phyloP scores from a whole-genome alignment of 345 rosid species.

The Sonneratia alba region DNA sequence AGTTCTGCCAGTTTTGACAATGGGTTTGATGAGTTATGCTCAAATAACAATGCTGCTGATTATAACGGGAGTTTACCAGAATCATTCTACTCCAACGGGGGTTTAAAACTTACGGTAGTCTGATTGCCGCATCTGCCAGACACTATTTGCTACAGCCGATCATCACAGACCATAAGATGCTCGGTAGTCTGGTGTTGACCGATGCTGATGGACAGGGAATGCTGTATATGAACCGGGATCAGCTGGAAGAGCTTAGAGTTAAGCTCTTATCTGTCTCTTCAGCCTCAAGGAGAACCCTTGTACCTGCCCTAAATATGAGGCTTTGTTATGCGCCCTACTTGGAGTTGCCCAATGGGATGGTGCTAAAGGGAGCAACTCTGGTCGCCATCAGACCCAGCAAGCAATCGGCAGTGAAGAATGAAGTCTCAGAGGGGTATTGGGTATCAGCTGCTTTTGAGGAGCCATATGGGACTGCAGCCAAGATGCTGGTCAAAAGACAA shows the following conservation, averaged over 20 bases:
- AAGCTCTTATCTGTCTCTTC: slow-evolving; percentile 89
- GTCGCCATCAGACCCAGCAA: slow-evolving; percentile 92
- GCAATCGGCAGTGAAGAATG: slow-evolving; percentile 43
- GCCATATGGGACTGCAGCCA: slow-evolving; percentile 82
- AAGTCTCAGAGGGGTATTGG: slow-evolving; percentile 64
- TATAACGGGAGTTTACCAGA: slow-evolving; percentile 90
- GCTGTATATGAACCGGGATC: slow-evolving; percentile 79
- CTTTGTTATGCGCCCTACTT: slow-evolving; percentile 87
- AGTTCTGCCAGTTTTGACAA: slow-evolving; percentile 14
- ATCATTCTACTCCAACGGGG: slow-evolving; percentile 88
- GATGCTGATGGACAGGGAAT: slow-evolving; percentile 91
- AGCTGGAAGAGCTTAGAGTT: slow-evolving; percentile 81
- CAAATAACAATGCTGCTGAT: slow-evolving; percentile 21
- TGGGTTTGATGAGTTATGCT: slow-evolving; percentile 20
- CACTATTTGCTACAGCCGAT: slow-evolving; percentile 91
- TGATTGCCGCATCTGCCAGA: slow-evolving; percentile 94
- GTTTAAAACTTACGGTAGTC: slow-evolving; percentile 78
- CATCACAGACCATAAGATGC: slow-evolving; percentile 71
- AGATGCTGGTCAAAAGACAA: slow-evolving; percentile 79
- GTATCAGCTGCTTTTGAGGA: slow-evolving; percentile 73
- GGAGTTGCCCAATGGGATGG: slow-evolving; percentile 75
- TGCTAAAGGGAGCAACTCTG: slow-evolving; percentile 79
- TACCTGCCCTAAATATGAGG: slow-evolving; percentile 85
- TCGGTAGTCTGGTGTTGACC: slow-evolving; percentile 68
- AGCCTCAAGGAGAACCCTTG: slow-evolving; percentile 87